Base-by-base conservation (phyloP, 305 asterid genomes). In the Fraxinus xanthoxyloides region DNA sequence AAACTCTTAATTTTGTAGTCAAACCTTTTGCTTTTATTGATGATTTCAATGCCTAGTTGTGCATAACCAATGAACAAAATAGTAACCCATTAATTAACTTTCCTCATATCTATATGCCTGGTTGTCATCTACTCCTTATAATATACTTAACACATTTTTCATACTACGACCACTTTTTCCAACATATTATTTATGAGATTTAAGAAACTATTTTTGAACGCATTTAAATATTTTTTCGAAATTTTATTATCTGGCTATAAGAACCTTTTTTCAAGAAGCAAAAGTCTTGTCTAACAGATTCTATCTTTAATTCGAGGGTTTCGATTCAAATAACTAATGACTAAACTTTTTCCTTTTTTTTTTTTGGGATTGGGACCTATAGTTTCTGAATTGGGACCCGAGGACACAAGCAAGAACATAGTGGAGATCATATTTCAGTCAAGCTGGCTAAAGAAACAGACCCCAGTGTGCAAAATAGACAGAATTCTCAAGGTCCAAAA, bases 401-500 rank as follows among this genome's bases (percentile, higher is more conserved):
- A 94, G 75, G 98, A 94, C 85, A 92, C 98, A 61, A 92, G 98
- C 94, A 92, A 91, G 90, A 92, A 94, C 96, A 92, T 94, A 81
- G 97, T 94, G 87, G 98, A 94, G 90, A 94, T 94, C 81, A 94
- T 94, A 86, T 94, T 94, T 84, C 98, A 94, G 82, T 94, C 98
- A 84, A 94, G 98, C 81, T 94, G 98, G 98, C 92, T 92, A 21
- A 92, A 86, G 87, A 94, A 90, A 79, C 90, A 89, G 78, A 82
- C 87, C 73, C 94, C 97, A 75, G 90, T 94, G 9, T 92, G 97
- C 93, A 92, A 89, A 76, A 92, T 94, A 21, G 98, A 94, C 65
- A 89, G 98, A 35, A 93, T 94, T 78, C 26, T 94, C 23, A 94
- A 94, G 88, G 93, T 94, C 84, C 94, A 87, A 82, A 94, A 92